Percentiles rank a stretch among this genome's conserved stretches.
These are phyloP conservation scores for Metschnikowia lochheadii DNA, from an alignment of 805 yeast species.

Conservation along the genomic window DNA sequence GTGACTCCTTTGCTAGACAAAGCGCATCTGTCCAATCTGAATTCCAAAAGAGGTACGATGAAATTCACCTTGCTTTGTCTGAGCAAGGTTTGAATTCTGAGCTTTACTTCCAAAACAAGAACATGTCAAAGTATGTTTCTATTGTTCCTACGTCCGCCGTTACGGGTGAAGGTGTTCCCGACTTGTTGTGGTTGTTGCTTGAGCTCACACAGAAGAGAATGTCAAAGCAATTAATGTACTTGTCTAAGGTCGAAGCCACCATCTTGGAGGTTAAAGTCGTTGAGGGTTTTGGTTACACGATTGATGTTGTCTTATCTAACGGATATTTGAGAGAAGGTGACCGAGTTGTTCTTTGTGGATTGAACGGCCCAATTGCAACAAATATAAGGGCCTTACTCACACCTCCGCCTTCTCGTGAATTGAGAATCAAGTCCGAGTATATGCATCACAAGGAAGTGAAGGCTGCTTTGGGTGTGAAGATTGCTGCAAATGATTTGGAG, in stretches of 20 bases:
- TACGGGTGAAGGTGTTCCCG: conserved; percentile 99
- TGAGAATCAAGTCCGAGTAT: conserved; percentile 95
- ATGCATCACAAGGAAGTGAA: conserved; percentile 96
- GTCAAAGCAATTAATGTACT: conserved; percentile 97
- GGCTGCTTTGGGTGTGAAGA: conserved; percentile 98
- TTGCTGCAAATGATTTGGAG: conserved; percentile 95
- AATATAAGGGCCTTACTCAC: conserved; percentile 93
- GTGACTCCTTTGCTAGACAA: conserved; percentile 88
- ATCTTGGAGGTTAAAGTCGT: conserved; percentile 95
- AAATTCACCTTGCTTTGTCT: conserved; percentile 85
- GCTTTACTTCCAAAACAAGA: conserved; percentile 90
- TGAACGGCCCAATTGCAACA: conserved; percentile 97
- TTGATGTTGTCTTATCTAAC: conserved; percentile 95
- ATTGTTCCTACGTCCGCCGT: conserved; percentile 98
- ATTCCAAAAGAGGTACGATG: conserved; percentile 80
- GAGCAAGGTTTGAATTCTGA: conserved; percentile 99
- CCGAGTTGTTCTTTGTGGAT: conserved; percentile 90
- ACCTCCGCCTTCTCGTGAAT: conserved; percentile 95
- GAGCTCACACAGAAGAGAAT: conserved; percentile 97
- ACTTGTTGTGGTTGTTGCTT: conserved; percentile 88
- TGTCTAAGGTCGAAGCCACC: conserved; percentile 92
- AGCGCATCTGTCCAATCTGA: conserved; percentile 82
- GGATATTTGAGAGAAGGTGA: conserved; percentile 96
- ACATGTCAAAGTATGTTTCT: conserved; percentile 88
- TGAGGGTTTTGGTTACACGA: conserved; percentile 98